Conservation (phyloP, 2,329 filamentous ascomycete species). For the Pestalotiopsis sp. region DNA sequence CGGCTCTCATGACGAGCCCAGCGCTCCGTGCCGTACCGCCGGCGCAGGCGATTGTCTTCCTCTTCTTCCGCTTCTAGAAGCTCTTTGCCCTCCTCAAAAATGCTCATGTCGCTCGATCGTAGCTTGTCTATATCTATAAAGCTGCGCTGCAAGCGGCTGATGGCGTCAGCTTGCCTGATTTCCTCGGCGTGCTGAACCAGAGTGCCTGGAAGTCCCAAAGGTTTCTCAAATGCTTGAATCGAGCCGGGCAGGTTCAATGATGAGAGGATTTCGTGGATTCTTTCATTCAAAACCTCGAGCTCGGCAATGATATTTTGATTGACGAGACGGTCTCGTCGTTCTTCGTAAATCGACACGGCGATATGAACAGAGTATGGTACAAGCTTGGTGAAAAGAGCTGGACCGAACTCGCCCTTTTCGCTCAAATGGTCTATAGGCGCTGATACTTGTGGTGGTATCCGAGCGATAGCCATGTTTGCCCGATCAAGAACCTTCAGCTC, state of each 20-base stretch:
- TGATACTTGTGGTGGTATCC: constrained; percentile 79
- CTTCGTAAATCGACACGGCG: constrained; percentile 92
- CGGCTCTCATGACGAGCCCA: constrained; percentile 76
- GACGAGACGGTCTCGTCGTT: constrained; percentile 85
- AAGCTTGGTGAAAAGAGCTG: constrained; percentile 84
- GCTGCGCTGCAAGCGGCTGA: constrained; percentile 75
- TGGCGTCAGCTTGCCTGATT: constrained; percentile 85
- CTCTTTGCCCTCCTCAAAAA: constrained; percentile 83
- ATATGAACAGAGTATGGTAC: constrained; percentile 96
- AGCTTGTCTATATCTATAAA: constrained; percentile 90
- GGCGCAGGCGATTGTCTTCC: constrained; percentile 77
- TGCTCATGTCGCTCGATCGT: constrained; percentile 74
- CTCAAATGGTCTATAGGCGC: constrained; percentile 81
- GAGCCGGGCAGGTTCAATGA: constrained; percentile 90
- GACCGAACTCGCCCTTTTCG: constrained; percentile 78
- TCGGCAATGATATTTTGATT: constrained; percentile 86
- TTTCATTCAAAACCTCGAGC: constrained; percentile 78
- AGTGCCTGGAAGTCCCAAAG: constrained; percentile 82
- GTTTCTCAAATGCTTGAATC: constrained; percentile 92
- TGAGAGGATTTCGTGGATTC: constrained; percentile 77
- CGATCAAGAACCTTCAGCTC: constrained; percentile 85
- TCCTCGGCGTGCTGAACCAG: constrained; percentile 91
- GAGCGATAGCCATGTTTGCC: constrained; percentile 83
- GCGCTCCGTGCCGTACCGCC: constrained; percentile 82
- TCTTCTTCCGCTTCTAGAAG: constrained; percentile 78